Base-by-base conservation (phyloP, 305 asterid species). In the Ilex paraguariensis region DNA sequence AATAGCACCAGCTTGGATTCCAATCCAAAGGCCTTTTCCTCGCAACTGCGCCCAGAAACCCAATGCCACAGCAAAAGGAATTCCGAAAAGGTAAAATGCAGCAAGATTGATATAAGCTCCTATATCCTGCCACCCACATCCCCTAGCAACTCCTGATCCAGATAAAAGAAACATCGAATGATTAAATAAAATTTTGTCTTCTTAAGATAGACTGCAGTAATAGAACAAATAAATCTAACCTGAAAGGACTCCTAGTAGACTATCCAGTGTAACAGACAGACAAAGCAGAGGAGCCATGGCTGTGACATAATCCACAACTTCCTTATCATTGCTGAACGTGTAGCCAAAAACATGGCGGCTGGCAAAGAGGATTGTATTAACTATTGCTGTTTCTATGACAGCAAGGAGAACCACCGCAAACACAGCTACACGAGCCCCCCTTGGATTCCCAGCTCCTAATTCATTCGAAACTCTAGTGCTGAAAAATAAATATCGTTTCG, bases 41-140 rank as follows among this genome's bases (percentile, higher is more conserved):
- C 86, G 74, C 3, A 83, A 52, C 12, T 78, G 50, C 0, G 81
- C 61, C 81, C 84, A 72, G 67, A 87, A 89, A 42, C 78, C 79
- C 58, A 84, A 64, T 12, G 67, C 31, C 31, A 66, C 78, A 33
- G 93, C 84, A 15, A 84, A 73, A 0, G 96, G 96, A 13, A 89
- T 75, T 30, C 95, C 97, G 16, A 66, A 79, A 1, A 83, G 85
- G 62, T 87, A 90, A 60, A 81, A 90, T 7, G 97, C 81, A 11
- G 80, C 91, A 69, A 90, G 91, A 69, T 88, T 90, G 21, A 88
- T 65, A 57, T 68, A 83, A 11, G 95, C 94, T 64, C 94, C 91
- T 7, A 87, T 74, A 28, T 87, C 87, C 64, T 90, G 97, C 95
- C 91, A 83, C 0, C 97, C 97, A 61, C 93, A 81, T 15, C 95